These are phyloP conservation scores for Colletotrichum simmondsii DNA, from an alignment of 2,329 filamentous ascomycete species.

Conservation along the genomic window DNA sequence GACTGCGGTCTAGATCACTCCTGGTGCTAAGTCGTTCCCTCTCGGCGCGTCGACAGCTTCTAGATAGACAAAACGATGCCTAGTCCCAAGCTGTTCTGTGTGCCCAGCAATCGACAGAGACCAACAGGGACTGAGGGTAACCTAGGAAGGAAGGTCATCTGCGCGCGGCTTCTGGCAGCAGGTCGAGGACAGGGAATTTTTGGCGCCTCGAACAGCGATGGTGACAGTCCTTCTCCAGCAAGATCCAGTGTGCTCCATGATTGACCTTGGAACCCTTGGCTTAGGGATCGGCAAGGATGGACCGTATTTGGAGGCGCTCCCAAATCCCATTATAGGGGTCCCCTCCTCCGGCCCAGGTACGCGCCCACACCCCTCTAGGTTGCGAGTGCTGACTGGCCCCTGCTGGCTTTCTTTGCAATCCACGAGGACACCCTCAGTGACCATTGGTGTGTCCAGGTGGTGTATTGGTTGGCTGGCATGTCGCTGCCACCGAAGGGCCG, in stretches of 20 bases:
- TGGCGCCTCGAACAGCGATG: not conserved
- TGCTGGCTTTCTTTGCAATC: slow-evolving; percentile 5
- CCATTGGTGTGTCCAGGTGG: not conserved
- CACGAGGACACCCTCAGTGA: slow-evolving; percentile 30
- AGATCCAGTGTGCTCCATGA: slow-evolving; percentile 6
- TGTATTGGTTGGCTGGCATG: slow-evolving; percentile 27
- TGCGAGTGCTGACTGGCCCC: not conserved
- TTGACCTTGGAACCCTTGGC: slow-evolving; percentile 9
- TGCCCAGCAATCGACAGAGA: not conserved
- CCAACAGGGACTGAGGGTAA: not conserved
- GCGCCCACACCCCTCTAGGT: slow-evolving; percentile 7
- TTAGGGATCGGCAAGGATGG: slow-evolving; percentile 20
- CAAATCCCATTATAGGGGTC: slow-evolving; percentile 14
- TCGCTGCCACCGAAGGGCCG: slow-evolving; percentile 26
- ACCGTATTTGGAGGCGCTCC: not conserved
- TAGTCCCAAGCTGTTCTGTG: too few species aligned
- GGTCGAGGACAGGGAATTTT: not conserved
- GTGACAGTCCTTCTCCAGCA: not conserved
- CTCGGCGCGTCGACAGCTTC: not conserved
- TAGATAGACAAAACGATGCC: not conserved
- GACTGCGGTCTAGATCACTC: slow-evolving; percentile 13
- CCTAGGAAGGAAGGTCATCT: not conserved
- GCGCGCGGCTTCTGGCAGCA: not conserved
- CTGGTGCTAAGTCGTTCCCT: not conserved
- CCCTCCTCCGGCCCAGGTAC: slow-evolving; percentile 30